Conservation (phyloP, 768 basidiomycete species). For the Xerocomellus intermedius region DNA sequence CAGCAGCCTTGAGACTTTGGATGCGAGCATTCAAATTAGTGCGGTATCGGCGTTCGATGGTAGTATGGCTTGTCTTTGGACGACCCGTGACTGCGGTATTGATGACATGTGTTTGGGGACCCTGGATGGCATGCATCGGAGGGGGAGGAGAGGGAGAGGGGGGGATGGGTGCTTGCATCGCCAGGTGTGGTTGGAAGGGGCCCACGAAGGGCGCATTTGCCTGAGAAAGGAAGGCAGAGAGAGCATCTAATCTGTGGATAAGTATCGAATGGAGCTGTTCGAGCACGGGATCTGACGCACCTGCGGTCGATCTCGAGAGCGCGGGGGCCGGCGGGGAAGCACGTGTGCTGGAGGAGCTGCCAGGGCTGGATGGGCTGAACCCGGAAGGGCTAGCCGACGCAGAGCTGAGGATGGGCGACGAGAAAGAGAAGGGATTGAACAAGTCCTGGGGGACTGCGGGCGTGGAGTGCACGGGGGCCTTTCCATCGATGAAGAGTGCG, state of each 20-base stretch:
- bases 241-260: conserved; percentile 24
- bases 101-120: conserved; percentile 24
- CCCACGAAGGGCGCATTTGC: conserved; percentile 21
- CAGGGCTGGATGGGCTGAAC: conserved; percentile 25
- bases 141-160: conserved; percentile 43
- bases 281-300: conserved; percentile 5
- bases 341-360: conserved; percentile 29
- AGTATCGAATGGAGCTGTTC: background rate
- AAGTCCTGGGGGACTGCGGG: conserved; percentile 25
- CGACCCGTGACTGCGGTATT: conserved; percentile 17
- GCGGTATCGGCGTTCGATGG: conserved; percentile 84
- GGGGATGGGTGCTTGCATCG: conserved; percentile 24
- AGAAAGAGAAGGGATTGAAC: conserved; percentile 41
- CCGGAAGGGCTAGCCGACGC: conserved; percentile 27
- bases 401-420: conserved; percentile 34
- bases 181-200: conserved; percentile 36
- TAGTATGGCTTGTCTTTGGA: conserved; percentile 84
- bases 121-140: conserved; percentile 24
- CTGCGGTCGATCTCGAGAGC: conserved; percentile 22
- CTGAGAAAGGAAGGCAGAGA: conserved; percentile 19
- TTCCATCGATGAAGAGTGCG: conserved; percentile 48
- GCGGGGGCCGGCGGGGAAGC: conserved; percentile 31
- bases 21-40: conserved; percentile 89
- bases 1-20: conserved; percentile 73
- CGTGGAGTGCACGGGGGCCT: conserved; percentile 14